Conservation (phyloP, 805 yeast genomes). For the Yamadazyma tumulicola region DNA sequence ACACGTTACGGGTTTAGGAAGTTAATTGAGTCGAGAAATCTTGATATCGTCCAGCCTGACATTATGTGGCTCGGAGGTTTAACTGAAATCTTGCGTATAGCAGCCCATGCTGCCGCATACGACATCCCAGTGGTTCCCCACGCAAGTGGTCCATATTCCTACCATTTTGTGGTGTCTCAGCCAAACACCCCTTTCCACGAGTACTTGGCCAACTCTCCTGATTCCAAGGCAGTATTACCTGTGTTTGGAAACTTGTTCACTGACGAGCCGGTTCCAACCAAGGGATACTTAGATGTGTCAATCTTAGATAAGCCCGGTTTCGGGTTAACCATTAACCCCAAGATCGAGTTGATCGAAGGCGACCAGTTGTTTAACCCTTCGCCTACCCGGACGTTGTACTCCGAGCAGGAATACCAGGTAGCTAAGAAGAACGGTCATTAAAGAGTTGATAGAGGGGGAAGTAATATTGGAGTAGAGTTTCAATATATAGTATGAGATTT, state of each 20-base stretch:
- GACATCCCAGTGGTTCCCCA: slow-evolving; percentile 53
- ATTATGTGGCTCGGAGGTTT: too few relatives aligned
- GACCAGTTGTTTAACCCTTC: slow-evolving; percentile 34
- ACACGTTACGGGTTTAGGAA: slow-evolving; percentile 49
- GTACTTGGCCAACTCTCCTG: slow-evolving; percentile 49
- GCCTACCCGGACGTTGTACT: slow-evolving; percentile 34
- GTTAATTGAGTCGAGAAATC: too few relatives aligned
- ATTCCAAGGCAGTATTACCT: slow-evolving; percentile 40
- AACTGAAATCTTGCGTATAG: slow-evolving; percentile 45
- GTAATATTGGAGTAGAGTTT: too few relatives aligned
- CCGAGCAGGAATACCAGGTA: slow-evolving; percentile 11
- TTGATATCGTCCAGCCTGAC: too few relatives aligned
- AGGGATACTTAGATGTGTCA: slow-evolving; percentile 39
- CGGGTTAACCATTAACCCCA: slow-evolving; percentile 46
- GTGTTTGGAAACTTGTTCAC: slow-evolving; percentile 46
- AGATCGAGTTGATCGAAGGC: slow-evolving; percentile 39
- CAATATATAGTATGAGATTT: too few relatives aligned
- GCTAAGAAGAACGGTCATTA: slow-evolving; percentile 2
- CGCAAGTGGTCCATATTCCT: slow-evolving; percentile 52
- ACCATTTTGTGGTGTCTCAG: slow-evolving; percentile 48
- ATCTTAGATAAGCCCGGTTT: slow-evolving; percentile 48
- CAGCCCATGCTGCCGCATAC: slow-evolving; percentile 50
- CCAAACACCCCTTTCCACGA: slow-evolving; percentile 52
- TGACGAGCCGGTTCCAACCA: slow-evolving; percentile 46
- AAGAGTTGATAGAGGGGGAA: slow-evolving; percentile 7